These are phyloP conservation scores for Biscogniauxia sp. DNA, from an alignment of 2,329 filamentous ascomycete genomes.

Conservation along the genomic window DNA sequence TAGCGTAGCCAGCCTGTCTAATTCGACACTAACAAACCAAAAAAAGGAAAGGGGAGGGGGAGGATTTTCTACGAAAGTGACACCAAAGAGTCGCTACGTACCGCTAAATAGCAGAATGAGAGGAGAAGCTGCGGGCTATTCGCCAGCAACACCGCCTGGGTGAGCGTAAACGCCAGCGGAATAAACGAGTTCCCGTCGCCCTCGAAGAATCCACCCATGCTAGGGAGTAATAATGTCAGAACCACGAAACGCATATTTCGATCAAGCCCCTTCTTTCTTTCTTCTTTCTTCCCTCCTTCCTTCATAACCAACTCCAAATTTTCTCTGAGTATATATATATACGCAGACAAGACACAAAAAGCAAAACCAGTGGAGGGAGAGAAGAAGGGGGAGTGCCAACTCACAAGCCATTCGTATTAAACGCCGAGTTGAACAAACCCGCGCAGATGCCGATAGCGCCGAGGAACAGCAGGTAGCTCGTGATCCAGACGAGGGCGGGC, in stretches of 20 bases:
- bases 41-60: neutral
- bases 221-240: neutral
- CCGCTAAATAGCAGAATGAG: constrained; percentile 36
- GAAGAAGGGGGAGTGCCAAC: neutral
- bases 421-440: neutral
- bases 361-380: neutral
- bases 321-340: too few relatives aligned
- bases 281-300: too few relatives aligned
- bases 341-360: neutral
- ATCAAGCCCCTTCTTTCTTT: too few relatives aligned
- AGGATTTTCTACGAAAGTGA: too few relatives aligned
- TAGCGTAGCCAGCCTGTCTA: neutral
- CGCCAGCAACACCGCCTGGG: constrained; percentile 17
- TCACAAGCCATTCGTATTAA: neutral
- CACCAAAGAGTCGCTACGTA: neutral
- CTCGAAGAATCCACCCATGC: neutral
- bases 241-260: too few relatives aligned
- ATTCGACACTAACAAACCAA: neutral
- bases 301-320: too few relatives aligned
- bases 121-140: constrained; percentile 40
- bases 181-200: constrained; percentile 4
- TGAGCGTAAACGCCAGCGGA: neutral
- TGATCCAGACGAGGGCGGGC: neutral
- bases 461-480: constrained; percentile 1
- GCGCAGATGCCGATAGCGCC: neutral